These are phyloP conservation scores for Suhomyces panamericanus DNA, from an alignment of 1,139 yeast genomes.

Conservation along the genomic window DNA sequence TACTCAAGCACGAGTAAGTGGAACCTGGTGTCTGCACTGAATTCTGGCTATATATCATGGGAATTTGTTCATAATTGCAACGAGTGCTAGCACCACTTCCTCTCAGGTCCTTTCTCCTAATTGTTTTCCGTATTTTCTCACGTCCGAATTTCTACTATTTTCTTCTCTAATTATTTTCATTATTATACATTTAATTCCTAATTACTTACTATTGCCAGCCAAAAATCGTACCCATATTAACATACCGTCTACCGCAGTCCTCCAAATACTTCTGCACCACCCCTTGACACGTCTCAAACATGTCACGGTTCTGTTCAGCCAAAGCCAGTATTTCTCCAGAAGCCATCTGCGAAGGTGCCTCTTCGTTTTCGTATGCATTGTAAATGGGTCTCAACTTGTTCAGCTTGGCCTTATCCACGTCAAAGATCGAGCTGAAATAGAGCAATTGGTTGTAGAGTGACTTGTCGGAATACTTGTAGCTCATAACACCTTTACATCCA, in stretches of 20 bases:
- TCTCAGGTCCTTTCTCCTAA: too few relatives aligned
- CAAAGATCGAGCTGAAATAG: constrained; percentile 77
- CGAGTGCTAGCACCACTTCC: too few relatives aligned
- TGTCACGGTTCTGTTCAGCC: constrained; percentile 74
- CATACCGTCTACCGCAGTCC: constrained; percentile 89
- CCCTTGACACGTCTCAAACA: constrained; percentile 56
- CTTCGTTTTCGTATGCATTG: constrained; percentile 27
- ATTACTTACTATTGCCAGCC: constrained; percentile 31
- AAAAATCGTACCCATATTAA: constrained; percentile 81
- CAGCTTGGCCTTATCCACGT: constrained; percentile 73
- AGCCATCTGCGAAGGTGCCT: constrained; percentile 40
- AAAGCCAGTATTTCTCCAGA: constrained; percentile 67
- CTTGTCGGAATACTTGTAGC: constrained; percentile 74
- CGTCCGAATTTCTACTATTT: not conserved
- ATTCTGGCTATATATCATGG: too few relatives aligned
- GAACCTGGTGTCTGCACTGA: too few relatives aligned
- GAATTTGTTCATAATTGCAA: too few relatives aligned
- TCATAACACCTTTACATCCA: constrained; percentile 84
- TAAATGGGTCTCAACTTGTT: constrained; percentile 51
- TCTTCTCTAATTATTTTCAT: not conserved
- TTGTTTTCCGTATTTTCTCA: too few relatives aligned
- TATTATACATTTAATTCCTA: not conserved
- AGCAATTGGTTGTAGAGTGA: constrained; percentile 83
- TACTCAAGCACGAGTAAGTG: too few relatives aligned
- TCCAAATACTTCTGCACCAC: constrained; percentile 73